phyloP scores from a whole-genome alignment of 164 flowering plant genomes.

The Cinnamomum chago region DNA sequence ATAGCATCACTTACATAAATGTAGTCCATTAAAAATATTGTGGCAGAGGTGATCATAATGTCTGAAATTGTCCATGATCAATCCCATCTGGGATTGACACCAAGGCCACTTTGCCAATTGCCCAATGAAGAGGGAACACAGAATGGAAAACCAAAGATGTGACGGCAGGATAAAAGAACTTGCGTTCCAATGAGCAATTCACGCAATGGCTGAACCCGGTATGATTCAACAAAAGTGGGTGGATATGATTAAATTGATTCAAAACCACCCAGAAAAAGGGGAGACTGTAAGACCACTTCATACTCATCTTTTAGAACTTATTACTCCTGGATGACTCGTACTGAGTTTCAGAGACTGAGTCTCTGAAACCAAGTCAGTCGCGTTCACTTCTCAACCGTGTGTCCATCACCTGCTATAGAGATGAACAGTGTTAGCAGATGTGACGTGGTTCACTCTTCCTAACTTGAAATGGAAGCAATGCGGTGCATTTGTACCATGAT shows the following conservation, averaged over 20 bases:
- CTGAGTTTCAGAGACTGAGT: neutral
- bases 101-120: too few relatives aligned
- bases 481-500: neutral
- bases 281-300: neutral
- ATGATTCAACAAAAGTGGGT: neutral
- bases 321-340: neutral
- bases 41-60: too few relatives aligned
- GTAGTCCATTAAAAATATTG: too few relatives aligned
- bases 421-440: neutral
- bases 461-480: neutral
- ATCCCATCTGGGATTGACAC: neutral
- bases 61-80: neutral
- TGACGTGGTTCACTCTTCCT: neutral
- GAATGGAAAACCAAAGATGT: neutral
- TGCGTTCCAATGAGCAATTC: neutral
- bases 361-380: neutral
- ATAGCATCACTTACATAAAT: too few relatives aligned
- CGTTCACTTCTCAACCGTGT: neutral
- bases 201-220: neutral
- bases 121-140: neutral
- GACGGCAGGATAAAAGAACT: neutral
- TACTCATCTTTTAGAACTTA: neutral
- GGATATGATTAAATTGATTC: neutral
- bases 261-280: neutral
- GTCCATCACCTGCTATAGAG: neutral